Base-by-base conservation (phyloP, 768 basidiomycete genomes). In the Leucosporidium creatinivorum region DNA sequence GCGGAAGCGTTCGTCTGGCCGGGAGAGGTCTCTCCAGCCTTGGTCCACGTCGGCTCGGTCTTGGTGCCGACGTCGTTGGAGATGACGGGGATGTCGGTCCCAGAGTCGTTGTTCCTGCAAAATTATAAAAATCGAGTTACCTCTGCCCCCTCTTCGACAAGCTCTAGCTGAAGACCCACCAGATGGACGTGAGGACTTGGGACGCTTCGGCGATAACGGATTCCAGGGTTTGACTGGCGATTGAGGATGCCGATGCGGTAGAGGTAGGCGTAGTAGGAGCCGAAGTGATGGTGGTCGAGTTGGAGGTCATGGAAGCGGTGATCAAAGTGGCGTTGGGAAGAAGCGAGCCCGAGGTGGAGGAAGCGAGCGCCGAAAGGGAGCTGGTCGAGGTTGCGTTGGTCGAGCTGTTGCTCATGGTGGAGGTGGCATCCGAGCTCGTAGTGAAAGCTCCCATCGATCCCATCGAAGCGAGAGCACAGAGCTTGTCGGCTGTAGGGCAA, bases 31-130 rank as follows among this genome's bases (percentile, higher is more conserved):
- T 44, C 39, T 10, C 39, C 39, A 15, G 39, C 39, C 13, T 44
- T 44, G 26, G 70, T 71, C 66, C 66, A 65, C 0, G 62, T 65
- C 21, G 70, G 62, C 15, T 31, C 36, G 23, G 70, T 65, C 8
- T 23, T 21, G 21, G 63, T 65, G 4, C 19, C 63, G 55, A 72
- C 8, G 57, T 72, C 63, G 57, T 72, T 65, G 7, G 60, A 30
- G 58, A 72, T 66, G 19, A 58, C 36, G 21, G 70, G 70, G 30
- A 72, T 56, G 39, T 55, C 61, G 10, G 70, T 68, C n/a, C 70
- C 70, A 3, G 61, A 60, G 49, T 72, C 67, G 61, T 72, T 68
- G 61, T 72, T 68, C 70, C 70, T 72, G 57, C 8, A 44, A 19
- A n/a, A n/a, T n/a, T n/a, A n/a, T n/a, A n/a, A n/a, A n/a, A n/a